Evolutionary conservation across 2,329 filamentous ascomycete species (phyloP).

Genomic region (Fusarium sublunatum): DNA sequence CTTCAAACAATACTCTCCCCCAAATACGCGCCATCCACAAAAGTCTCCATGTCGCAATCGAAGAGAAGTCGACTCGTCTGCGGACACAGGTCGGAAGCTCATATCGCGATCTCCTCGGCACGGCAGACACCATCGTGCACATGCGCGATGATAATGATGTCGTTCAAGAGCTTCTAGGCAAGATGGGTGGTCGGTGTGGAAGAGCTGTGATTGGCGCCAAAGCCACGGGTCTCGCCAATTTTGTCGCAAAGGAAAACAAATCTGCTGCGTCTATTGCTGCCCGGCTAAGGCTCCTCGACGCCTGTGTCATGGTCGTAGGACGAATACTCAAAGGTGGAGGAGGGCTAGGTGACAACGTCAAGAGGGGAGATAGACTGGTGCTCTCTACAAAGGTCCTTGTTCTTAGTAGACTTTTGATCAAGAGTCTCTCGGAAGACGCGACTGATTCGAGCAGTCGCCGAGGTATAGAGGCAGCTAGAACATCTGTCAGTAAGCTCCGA

Average conservation of each 20-base stretch:
- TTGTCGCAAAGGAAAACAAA: slow-evolving; percentile 51
- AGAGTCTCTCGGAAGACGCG: slow-evolving; percentile 70
- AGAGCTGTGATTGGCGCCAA: slow-evolving; percentile 76
- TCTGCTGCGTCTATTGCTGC: slow-evolving; percentile 52
- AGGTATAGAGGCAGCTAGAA: slow-evolving; percentile 70
- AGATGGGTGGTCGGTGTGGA: slow-evolving; percentile 82
- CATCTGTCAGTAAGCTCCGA: slow-evolving; percentile 70
- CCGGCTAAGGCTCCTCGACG: slow-evolving; percentile 62
- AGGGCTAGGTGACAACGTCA: slow-evolving; percentile 45
- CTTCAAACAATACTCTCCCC: slow-evolving; percentile 66
- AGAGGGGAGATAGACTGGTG: slow-evolving; percentile 63
- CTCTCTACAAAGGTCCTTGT: slow-evolving; percentile 78
- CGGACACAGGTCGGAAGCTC: slow-evolving; percentile 72
- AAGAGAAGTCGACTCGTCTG: slow-evolving; percentile 71
- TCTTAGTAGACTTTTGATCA: slow-evolving; percentile 78
- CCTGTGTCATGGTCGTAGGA: slow-evolving; percentile 62
- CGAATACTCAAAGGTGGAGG: slow-evolving; percentile 59
- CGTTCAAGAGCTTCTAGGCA: slow-evolving; percentile 76
- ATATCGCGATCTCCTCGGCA: slow-evolving; percentile 91
- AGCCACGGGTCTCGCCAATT: slow-evolving; percentile 64
- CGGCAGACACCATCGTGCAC: slow-evolving; percentile 90
- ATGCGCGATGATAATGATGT: slow-evolving; percentile 84
- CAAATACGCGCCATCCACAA: slow-evolving; percentile 73
- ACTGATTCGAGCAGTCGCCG: slow-evolving; percentile 50
- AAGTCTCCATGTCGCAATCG: slow-evolving; percentile 67